A percentile compares a stretch with the other conserved stretches of the same genome.
phyloP scores from a whole-genome alignment of 1,284 basidiomycete genomes.

The Grifola frondosa region DNA sequence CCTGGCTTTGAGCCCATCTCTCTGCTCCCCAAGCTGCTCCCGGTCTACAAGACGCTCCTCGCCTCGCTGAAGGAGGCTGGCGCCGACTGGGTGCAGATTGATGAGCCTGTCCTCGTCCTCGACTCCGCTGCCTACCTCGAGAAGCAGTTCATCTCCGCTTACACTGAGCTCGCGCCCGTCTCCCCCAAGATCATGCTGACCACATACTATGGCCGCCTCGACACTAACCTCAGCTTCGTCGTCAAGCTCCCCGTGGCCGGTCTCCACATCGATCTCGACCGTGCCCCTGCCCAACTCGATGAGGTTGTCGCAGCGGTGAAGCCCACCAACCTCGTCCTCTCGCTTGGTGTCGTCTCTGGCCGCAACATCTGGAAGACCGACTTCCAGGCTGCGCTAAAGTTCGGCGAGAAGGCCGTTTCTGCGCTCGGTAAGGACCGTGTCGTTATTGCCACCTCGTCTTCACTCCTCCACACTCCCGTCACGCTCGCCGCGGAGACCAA shows the following conservation, averaged over 20 bases:
- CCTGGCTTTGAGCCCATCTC: constrained; percentile 89
- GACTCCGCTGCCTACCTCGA: constrained; percentile 83
- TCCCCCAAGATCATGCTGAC: constrained; percentile 92
- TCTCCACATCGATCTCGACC: constrained; percentile 96
- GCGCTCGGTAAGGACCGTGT: constrained; percentile 86
- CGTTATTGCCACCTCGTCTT: constrained; percentile 94
- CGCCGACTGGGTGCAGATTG: constrained; percentile 93
- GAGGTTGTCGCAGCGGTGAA: constrained; percentile 84
- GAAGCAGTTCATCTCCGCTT: constrained; percentile 81
- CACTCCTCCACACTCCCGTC: constrained; percentile 97
- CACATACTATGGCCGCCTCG: constrained; percentile 97
- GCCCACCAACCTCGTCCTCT: constrained; percentile 79
- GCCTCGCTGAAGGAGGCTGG: constrained; percentile 91
- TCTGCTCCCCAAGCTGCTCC: constrained; percentile 87
- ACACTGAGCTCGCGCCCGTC: constrained; percentile 80
- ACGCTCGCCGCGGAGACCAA: constrained; percentile 93
- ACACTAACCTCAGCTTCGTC: constrained; percentile 87
- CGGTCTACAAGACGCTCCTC: constrained; percentile 91
- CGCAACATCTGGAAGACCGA: constrained; percentile 99
- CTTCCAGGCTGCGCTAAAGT: constrained; percentile 80
- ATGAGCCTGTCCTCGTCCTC: constrained; percentile 95
- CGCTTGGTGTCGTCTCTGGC: constrained; percentile 96
- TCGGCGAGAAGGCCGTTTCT: constrained; percentile 84
- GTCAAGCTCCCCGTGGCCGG: constrained; percentile 92
- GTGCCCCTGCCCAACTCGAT: constrained; percentile 89